Percentiles rank a stretch among this genome's conserved stretches.
Evolutionary conservation across 257 asterid genomes (phyloP).

Genomic region (Petunia axillaris): DNA sequence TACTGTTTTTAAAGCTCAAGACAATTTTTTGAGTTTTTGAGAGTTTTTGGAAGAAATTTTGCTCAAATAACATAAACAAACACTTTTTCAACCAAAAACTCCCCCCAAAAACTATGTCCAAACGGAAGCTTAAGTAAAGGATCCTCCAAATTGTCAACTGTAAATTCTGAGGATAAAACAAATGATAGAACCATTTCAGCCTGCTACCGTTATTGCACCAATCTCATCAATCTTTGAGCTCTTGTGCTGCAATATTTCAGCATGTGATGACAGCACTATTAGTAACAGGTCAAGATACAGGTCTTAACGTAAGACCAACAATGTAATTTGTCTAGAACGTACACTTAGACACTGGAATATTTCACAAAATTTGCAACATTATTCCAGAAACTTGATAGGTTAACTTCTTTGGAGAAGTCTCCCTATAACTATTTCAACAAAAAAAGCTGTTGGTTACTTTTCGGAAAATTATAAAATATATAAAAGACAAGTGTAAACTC

Average conservation of each 20-base stretch:
- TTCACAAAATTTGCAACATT: no score
- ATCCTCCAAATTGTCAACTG: conserved; percentile 64
- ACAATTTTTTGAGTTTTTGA: no score
- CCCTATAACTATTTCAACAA: neutral
- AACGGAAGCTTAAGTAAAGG: conserved; percentile 49
- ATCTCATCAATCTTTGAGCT: conserved; percentile 92
- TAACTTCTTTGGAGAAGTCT: neutral
- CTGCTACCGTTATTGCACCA: conserved; percentile 87
- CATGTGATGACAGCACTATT: conserved; percentile 34
- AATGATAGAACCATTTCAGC: conserved; percentile 59
- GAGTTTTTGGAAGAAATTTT: no score
- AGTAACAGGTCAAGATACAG: conserved; percentile 21
- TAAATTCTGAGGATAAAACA: conserved; percentile 56
- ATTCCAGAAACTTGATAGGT: conserved; percentile 21
- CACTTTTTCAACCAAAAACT: no score
- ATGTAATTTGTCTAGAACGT: conserved; percentile 3
- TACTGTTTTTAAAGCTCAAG: no score
- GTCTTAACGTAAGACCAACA: neutral
- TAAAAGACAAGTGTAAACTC: no score
- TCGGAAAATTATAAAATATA: neutral
- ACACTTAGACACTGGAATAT: conserved; percentile 19
- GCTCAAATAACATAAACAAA: no score
- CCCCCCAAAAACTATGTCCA: no score
- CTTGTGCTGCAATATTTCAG: conserved; percentile 77
- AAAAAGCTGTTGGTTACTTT: neutral